A percentile compares a stretch with the other conserved stretches of the same genome.
These are phyloP conservation scores for Sorghum bicolor DNA, from an alignment of 176 grass and related monocot genomes.

Conservation along the genomic window Sorghum_bicolor_NCBIv3 NC_012872.2:27955501-27956000, in stretches of 20 bases:
- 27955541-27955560: conserved; percentile 1
- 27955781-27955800: not conserved
- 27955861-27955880: too few relatives aligned
- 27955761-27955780: not conserved
- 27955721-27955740: not conserved
- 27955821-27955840: too few relatives aligned
- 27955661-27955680: not conserved
- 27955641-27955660: not conserved
- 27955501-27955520: conserved; percentile 84
- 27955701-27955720: not conserved
- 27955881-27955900: too few relatives aligned
- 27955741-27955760: not conserved
- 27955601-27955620: conserved; percentile 4
- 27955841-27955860: too few relatives aligned
- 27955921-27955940: too few relatives aligned
- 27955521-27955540: conserved; percentile 77
- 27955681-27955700: conserved; percentile 5
- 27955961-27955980: too few relatives aligned
- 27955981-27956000: too few relatives aligned
- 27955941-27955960: too few relatives aligned
- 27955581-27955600: conserved; percentile 22
- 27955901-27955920: too few relatives aligned
- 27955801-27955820: not conserved
- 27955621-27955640: not conserved
- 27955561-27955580: conserved; percentile 6